Evolutionary conservation across 192 early-diverging fungal genomes (phyloP).

Genomic region (Mortierella claussenii): DNA sequence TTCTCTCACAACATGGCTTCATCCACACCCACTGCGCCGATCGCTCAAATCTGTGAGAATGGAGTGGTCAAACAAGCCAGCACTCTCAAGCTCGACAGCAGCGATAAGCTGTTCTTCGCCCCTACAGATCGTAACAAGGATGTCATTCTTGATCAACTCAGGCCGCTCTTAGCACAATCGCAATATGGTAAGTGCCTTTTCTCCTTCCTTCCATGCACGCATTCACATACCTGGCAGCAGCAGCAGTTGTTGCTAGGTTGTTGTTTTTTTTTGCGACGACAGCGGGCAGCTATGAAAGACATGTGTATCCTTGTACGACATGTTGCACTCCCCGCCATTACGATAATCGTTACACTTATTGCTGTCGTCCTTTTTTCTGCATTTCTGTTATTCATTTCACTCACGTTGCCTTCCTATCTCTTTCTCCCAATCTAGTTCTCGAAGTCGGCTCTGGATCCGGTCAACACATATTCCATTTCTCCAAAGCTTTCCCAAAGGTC

Average conservation of each 20-base stretch:
- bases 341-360: no score
- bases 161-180: not conserved
- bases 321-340: no score
- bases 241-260: no score
- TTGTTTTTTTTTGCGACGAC: no score
- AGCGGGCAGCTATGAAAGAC: no score
- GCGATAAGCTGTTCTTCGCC: conserved; percentile 13
- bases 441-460: conserved; percentile 24
- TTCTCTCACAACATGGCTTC: not conserved
- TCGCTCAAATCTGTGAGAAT: conserved; percentile 11
- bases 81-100: not conserved
- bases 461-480: conserved; percentile 24
- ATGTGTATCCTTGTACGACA: no score
- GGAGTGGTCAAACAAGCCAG: conserved; percentile 5
- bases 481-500: conserved; percentile 11
- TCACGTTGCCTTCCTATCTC: no score
- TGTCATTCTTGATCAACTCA: not conserved
- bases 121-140: not conserved
- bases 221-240: no score
- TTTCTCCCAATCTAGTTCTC: conserved; percentile 16
- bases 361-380: no score
- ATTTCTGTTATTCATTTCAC: not conserved
- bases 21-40: not conserved
- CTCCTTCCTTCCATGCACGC: no score
- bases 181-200: no score